Evolutionary conservation across 106 monocot species (phyloP), one percentile per base, ranked within the genome.

Genomic region (Platanthera guangdongensis): DNA sequence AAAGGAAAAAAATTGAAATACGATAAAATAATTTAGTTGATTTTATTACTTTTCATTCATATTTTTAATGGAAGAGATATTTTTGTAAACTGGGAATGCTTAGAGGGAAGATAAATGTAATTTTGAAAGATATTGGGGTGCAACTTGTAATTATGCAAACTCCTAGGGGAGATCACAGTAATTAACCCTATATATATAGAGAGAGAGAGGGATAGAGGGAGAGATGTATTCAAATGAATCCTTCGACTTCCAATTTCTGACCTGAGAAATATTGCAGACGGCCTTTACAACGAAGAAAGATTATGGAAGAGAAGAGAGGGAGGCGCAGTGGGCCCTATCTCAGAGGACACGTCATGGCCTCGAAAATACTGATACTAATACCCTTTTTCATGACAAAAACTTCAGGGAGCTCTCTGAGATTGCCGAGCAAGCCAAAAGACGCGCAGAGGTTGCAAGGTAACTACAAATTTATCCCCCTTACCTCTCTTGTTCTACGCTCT

Each of bases 391-490:
- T 8, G 78, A 82, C 19, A 82, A 68, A 67, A 78, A 22, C 79
- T 79, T 67, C 73, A 74, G 39, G 16, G 78, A 82, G 65, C 68
- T 77, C 64, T 82, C 82, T 25, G 82, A 82, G 62, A 64, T 82
- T 47, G 82, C 82, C 15, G 82, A 82, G 74, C 82, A 82, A 74
- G 82, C 78, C 18, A 82, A 78, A 65, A 78, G 67, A 39, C 73
- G 78, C 12, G 82, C 82, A 1, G 82, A 82, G 13, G 74, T 78
- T 32, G 82, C 82, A 52, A 82, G 82, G 82, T 82, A 74, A 51
- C 52, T 52, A 5, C 2, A 53, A 3, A 39, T 39, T 39, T 39
- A 39, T 39, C 25, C 25, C 39, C 39, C 39, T 1, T 39, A 39
- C 39, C 3, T 0, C 39, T 39, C 3, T 39, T 0, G 39, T 39